Percentiles rank a stretch among this genome's conserved stretches.
phyloP scores from a whole-genome alignment of 495 filamentous ascomycete species.

The Emericellopsis terricola region DNA sequence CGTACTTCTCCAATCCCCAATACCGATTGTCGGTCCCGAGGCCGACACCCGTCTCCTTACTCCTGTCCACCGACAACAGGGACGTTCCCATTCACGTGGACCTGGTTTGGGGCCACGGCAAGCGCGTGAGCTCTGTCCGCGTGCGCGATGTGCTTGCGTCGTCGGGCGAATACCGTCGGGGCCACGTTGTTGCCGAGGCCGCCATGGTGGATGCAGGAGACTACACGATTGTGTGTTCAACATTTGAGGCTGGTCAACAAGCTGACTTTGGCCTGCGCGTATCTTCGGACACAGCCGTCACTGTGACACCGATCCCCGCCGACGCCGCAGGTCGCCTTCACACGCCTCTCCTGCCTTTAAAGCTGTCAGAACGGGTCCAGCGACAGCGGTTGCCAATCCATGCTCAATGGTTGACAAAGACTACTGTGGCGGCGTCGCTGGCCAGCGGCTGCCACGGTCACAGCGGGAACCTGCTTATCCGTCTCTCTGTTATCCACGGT shows the following conservation, averaged over 20 bases:
- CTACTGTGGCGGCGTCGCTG: constrained; percentile 26
- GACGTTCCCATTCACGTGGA: constrained; percentile 66
- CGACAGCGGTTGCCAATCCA: constrained; percentile 33
- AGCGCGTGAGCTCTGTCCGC: constrained; percentile 45
- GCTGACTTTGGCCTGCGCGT: constrained; percentile 62
- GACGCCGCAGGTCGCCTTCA: constrained; percentile 54
- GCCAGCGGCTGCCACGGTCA: background rate
- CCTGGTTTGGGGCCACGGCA: constrained; percentile 50
- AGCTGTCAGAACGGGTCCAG: constrained; percentile 31
- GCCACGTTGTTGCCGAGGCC: constrained; percentile 50
- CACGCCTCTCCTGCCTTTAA: constrained; percentile 27
- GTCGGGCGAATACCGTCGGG: constrained; percentile 70
- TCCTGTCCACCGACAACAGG: constrained; percentile 43
- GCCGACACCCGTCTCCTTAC: constrained; percentile 41
- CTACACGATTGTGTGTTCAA: constrained; percentile 78
- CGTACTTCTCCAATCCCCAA: constrained; percentile 73
- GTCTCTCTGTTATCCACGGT: constrained; percentile 40
- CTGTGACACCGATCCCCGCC: constrained; percentile 34
- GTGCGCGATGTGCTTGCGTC: constrained; percentile 62
- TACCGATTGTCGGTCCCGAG: constrained; percentile 44
- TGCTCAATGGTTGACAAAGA: constrained; percentile 34
- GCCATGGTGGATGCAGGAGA: constrained; percentile 39
- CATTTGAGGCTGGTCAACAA: constrained; percentile 62
- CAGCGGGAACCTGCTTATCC: constrained; percentile 23
- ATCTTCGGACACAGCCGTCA: constrained; percentile 35